A percentile compares a stretch with the other conserved stretches of the same genome.
phyloP scores from a whole-genome alignment of 2,329 filamentous ascomycete species.

The Periconia sp. region DNA sequence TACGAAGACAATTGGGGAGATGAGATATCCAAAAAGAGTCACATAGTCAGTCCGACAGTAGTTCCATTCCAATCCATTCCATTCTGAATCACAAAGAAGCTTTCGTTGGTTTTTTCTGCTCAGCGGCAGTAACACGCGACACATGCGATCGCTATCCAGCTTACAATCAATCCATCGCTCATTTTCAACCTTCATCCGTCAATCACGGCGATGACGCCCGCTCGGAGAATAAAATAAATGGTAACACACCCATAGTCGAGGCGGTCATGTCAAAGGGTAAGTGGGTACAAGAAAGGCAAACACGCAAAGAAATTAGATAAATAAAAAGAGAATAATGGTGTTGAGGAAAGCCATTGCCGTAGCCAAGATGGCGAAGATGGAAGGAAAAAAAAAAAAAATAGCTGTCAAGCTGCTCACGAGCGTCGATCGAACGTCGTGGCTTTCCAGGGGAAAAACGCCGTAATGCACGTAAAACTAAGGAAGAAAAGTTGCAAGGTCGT shows the following conservation, averaged over 20 bases:
- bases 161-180: too few species aligned
- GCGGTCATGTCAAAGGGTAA: conserved; percentile 8
- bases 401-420: not conserved
- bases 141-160: too few species aligned
- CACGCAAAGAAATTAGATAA: not conserved
- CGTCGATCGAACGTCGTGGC: conserved; percentile 15
- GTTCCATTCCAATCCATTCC: too few species aligned
- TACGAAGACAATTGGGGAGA: too few species aligned
- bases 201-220: too few species aligned
- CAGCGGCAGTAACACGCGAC: too few species aligned
- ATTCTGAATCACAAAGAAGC: too few species aligned
- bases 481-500: conserved; percentile 2
- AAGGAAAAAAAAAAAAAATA: conserved; percentile 4
- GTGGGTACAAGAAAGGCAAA: conserved; percentile 1
- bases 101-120: too few species aligned
- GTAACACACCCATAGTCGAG: not conserved
- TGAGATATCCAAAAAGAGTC: too few species aligned
- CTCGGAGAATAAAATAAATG: not conserved
- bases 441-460: conserved; percentile 10
- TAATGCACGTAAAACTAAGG: not conserved
- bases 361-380: not conserved
- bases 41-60: too few species aligned
- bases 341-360: not conserved
- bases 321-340: conserved; percentile 11
- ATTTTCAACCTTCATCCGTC: too few species aligned